A percentile compares a stretch with the other conserved stretches of the same genome.
These are phyloP conservation scores for Terfezia claveryi DNA, from an alignment of 495 filamentous ascomycete species.

Conservation along the genomic window DNA sequence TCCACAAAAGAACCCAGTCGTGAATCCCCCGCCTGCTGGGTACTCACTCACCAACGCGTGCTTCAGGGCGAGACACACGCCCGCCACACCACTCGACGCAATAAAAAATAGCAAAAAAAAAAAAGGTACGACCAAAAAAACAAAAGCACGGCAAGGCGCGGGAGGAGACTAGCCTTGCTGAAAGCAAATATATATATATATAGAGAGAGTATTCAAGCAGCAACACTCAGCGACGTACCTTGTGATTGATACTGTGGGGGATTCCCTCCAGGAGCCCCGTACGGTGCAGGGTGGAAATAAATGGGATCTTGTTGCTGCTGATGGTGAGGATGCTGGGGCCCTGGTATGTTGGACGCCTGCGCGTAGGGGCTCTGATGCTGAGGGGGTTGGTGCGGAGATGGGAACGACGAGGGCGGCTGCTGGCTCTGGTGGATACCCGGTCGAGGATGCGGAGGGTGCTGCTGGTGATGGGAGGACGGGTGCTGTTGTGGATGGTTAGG, in stretches of 20 bases:
- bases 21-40: no score
- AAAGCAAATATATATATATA: no score
- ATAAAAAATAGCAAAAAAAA: no score
- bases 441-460: slow-evolving; percentile 38
- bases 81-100: no score
- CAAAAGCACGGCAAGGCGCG: no score
- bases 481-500: slow-evolving; percentile 19
- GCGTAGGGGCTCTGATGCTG: slow-evolving; percentile 17
- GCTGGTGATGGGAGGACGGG: slow-evolving; percentile 26
- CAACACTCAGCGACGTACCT: slow-evolving; percentile 33
- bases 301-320: slow-evolving; percentile 45
- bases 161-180: no score
- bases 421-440: slow-evolving; percentile 34
- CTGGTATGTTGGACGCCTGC: slow-evolving; percentile 18
- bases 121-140: no score
- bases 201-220: no score
- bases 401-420: slow-evolving; percentile 19
- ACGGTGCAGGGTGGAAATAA: slow-evolving; percentile 50
- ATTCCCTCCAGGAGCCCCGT: slow-evolving; percentile 47
- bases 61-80: no score
- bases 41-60: no score
- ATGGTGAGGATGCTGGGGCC: slow-evolving; percentile 27
- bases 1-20: no score
- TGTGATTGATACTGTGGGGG: slow-evolving; percentile 49
- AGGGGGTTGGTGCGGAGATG: slow-evolving; percentile 16